phyloP scores from a whole-genome alignment of 2,329 filamentous ascomycete genomes.

The Trichoderma cornu-damae region DNA sequence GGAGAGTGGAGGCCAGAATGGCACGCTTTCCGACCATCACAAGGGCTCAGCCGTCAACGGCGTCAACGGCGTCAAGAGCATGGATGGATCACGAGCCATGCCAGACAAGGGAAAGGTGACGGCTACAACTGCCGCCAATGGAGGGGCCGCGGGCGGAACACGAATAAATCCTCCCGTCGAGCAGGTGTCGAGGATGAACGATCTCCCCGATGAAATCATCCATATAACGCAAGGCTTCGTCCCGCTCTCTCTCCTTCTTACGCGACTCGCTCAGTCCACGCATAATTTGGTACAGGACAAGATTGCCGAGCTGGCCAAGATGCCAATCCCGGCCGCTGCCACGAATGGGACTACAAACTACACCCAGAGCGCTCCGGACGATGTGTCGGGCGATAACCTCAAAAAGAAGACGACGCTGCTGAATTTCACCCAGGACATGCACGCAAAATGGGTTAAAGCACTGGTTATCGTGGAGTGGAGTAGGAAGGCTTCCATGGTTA shows the following conservation, averaged over 20 bases:
- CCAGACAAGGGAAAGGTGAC: constrained; percentile 33
- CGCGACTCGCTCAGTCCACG: constrained; percentile 74
- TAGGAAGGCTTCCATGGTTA: constrained; percentile 69
- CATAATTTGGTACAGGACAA: constrained; percentile 71
- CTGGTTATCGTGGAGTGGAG: constrained; percentile 90
- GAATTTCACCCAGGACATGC: constrained; percentile 71
- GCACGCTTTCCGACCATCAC: constrained; percentile 52
- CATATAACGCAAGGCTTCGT: constrained; percentile 75
- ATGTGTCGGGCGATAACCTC: constrained; percentile 60
- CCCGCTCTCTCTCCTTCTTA: constrained; percentile 68
- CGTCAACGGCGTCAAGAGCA: constrained; percentile 36
- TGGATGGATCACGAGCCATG: constrained; percentile 24
- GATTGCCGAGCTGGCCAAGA: constrained; percentile 63
- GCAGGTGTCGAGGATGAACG: constrained; percentile 44
- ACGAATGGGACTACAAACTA: constrained; percentile 47
- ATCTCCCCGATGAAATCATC: constrained; percentile 55
- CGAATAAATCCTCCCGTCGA: constrained; percentile 22
- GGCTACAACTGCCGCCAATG: constrained; percentile 27
- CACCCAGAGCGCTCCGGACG: constrained; percentile 39
- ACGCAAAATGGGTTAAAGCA: constrained; percentile 88
- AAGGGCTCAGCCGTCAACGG: constrained; percentile 44
- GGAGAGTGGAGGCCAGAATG: constrained; percentile 51
- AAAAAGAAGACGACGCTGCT: constrained; percentile 71
- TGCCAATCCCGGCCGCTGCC: constrained; percentile 50
- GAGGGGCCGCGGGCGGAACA: constrained; percentile 25